These are phyloP conservation scores for Phoma herbarum DNA, from an alignment of 2,329 filamentous ascomycete species.

Conservation along the genomic window DNA sequence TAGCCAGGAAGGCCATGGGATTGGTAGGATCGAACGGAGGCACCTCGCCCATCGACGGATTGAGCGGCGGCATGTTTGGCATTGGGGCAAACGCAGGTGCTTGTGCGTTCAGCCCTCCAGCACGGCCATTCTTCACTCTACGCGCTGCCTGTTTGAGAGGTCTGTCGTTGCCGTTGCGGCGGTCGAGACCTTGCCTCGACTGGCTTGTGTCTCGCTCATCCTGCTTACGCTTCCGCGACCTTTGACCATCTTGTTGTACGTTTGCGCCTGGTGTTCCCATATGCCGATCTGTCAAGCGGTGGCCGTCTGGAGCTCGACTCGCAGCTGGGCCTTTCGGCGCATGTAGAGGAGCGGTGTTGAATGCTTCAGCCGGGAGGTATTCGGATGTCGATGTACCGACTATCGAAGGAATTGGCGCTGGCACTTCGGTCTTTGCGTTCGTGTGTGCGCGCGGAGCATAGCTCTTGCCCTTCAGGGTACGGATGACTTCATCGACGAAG, in stretches of 20 bases:
- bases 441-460: conserved; percentile 48
- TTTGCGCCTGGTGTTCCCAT: conserved; percentile 16
- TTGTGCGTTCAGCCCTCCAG: conserved; percentile 18
- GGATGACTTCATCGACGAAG: conserved; percentile 77
- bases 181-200: conserved; percentile 51
- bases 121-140: conserved; percentile 45
- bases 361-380: conserved; percentile 30
- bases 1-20: conserved; percentile 69
- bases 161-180: conserved; percentile 50
- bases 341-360: conserved; percentile 34
- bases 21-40: conserved; percentile 66
- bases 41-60: conserved; percentile 42
- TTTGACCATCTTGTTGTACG: conserved; percentile 27
- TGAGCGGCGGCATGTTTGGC: conserved; percentile 26
- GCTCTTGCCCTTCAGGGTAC: conserved; percentile 66
- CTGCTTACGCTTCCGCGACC: conserved; percentile 64
- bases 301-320: conserved; percentile 18
- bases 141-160: conserved; percentile 67
- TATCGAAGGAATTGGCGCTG: conserved; percentile 35
- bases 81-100: conserved; percentile 21
- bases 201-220: conserved; percentile 63
- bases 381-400: conserved; percentile 33
- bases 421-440: conserved; percentile 28
- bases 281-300: conserved; percentile 26
- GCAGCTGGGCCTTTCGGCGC: conserved; percentile 38